Conservation (phyloP, 2,329 filamentous ascomycete species). For the Zymoseptoria passerinii region DNA sequence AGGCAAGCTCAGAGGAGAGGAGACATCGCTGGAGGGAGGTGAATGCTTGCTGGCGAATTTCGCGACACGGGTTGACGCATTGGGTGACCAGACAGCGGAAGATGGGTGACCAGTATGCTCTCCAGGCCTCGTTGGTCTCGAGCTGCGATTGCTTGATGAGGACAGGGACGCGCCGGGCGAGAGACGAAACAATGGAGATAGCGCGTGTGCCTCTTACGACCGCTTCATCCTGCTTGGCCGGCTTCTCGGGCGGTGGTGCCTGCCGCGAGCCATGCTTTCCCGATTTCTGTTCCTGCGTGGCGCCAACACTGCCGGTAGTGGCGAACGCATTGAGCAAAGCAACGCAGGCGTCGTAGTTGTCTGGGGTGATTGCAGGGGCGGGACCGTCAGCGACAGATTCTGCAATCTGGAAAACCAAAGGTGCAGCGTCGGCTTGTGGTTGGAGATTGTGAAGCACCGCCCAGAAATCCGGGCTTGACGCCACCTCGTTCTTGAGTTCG, state of each 20-base stretch:
- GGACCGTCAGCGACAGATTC: slow-evolving; percentile 64
- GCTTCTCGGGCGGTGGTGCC: slow-evolving; percentile 16
- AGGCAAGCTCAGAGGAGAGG: slow-evolving; percentile 73
- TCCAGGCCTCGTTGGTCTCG: slow-evolving; percentile 69
- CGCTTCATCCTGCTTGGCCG: slow-evolving; percentile 56
- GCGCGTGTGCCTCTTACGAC: slow-evolving; percentile 73
- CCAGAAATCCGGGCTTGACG: slow-evolving; percentile 97
- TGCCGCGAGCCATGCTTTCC: slow-evolving; percentile 15
- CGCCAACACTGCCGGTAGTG: slow-evolving; percentile 66
- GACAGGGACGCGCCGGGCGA: slow-evolving; percentile 72
- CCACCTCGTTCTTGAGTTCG: slow-evolving; percentile 79
- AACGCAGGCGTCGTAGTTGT: slow-evolving; percentile 90
- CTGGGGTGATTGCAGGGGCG: slow-evolving; percentile 79
- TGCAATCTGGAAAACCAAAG: slow-evolving; percentile 78
- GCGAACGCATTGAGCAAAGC: slow-evolving; percentile 83
- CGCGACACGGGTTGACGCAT: slow-evolving; percentile 88
- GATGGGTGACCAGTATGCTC: slow-evolving; percentile 93
- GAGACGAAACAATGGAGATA: slow-evolving; percentile 69
- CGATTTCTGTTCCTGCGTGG: slow-evolving; percentile 54
- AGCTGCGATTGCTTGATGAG: slow-evolving; percentile 91
- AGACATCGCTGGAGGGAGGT: slow-evolving; percentile 77
- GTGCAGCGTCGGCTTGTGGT: slow-evolving; percentile 55
- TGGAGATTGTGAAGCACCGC: slow-evolving; percentile 69
- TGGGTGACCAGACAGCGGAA: slow-evolving; percentile 82
- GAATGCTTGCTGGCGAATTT: slow-evolving; percentile 84